Evolutionary conservation across 176 grass and related monocot species (phyloP), one percentile per base, ranked within the genome.

Genomic region (Zoysia pacifica): DNA sequence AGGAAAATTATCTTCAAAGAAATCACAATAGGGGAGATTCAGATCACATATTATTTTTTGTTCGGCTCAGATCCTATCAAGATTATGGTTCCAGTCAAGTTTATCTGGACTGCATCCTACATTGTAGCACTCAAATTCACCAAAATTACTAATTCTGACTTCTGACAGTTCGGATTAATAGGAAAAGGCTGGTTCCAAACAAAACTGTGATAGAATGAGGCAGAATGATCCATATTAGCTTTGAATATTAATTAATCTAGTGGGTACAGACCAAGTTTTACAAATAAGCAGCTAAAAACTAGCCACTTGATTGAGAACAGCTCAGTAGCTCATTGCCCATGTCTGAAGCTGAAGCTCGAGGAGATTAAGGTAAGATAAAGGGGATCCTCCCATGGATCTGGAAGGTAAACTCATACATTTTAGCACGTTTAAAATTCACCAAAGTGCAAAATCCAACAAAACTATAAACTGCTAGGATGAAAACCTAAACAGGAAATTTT

Each of bases 231-330:
- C n/a, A 77, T 7, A 64, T 5, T 35, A 46, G 38, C 43, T 59
- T 64, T 65, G 35, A 20, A 48, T 66, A 66, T 38, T 16, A 54
- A 43, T 44, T 65, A 9, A 62, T 50, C 56, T 40, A 63, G 66
- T n/a, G 53, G 54, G 40, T 69, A 87, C 11, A 42, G 66, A 82
- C 40, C 42, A 71, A 67, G 12, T 70, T 68, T 82, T 59, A 77
- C 39, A 15, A 65, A 70, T 72, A 75, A 61, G 62, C 6, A 43
- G 16, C 51, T 56, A 39, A 65, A 73, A 81, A 47, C 50, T n/a
- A 73, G 70, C 70, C 40, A 86, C 8, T 44, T 69, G 52, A 65
- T 61, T 68, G 18, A 65, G 35, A 65, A 74, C 54, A 47, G 43
- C 45, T 40, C 40, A 40, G 15, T 77, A 55, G 51, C 38, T 48